Evolutionary conservation across 2,329 filamentous ascomycete species (phyloP), one percentile per base, ranked within the genome.

Genomic region (Talaromyces sp.): DNA sequence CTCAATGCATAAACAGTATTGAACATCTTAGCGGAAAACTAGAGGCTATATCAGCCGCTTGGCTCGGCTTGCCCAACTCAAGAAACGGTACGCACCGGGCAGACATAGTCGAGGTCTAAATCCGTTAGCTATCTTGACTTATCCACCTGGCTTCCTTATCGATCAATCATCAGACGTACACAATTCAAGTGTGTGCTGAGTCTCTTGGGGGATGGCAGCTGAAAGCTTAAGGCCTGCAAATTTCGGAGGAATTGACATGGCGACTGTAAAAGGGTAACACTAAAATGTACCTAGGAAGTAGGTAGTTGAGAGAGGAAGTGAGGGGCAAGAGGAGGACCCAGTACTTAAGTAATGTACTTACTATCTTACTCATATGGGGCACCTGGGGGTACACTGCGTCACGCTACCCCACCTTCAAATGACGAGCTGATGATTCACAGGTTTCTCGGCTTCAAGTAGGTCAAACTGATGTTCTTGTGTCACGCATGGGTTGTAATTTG

Each of bases 21-120:
- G 83, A 94, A 97, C 65, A 91, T 75, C 66, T 88, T 88, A 54
- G 82, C 82, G 32, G 81, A 85, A 77, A 84, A 88, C 73, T 79
- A 36, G 20, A 13, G 52, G 27, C 14, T 43, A 35, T 51, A 19
- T 59, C 48, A 50, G 53, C 27, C n/a, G 19, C 9, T 19, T 37
- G 35, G 5, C 9, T 37, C 30, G 32, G n/a, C 20, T 22, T n/a
- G 10, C 24, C 13, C 11, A n/a, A 39, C n/a, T 41, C 8, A 9
- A 9, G 9, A 19, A 22, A 29, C 30, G 44, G 36, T 14, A 63
- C 70, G 52, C 64, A 81, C 76, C 36, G 91, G 91, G 72, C 92
- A 97, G 68, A 91, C 89, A 78, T 96, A 97, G 80, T 97, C 92
- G 62, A 96, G 86, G 74, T 89, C 82, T 85, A 16, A 29, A 37